Base-by-base conservation (phyloP, 192 early-diverging fungal genomes). In the Chytriomyces confervae region DNA sequence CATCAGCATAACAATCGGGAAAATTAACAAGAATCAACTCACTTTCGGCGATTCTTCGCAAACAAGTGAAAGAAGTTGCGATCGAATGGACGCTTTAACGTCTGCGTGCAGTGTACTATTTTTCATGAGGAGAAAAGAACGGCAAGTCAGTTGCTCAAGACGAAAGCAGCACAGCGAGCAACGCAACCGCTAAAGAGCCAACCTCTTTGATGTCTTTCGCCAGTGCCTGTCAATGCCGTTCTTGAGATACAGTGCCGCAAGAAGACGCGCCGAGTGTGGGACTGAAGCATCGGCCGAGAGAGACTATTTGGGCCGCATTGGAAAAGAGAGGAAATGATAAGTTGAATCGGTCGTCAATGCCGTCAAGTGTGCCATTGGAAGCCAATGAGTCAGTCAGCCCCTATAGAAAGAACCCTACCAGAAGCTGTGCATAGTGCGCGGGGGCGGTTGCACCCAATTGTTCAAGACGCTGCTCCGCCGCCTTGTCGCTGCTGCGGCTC, bases 151-250 rank as follows among this genome's bases (percentile, higher is more conserved):
- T 27, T 27, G 74, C 20, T 24, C 46, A 18, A 20, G 45, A 47
- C 45, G 46, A 29, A 44, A 8, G 27, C 67, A n/a, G 43, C 46
- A 47, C 3, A 13, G 67, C 46, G 16, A 44, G 46, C 16, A 69
- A 27, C 64, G 13, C 29, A 29, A 7, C 5, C 29, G 0, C 16
- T 11, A 29, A 13, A 29, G 0, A 69, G 67, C 77, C 60, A 84
- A 91, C 91, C 63, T 76, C 50, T 90, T 87, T 82, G 82, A 84
- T 4, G 91, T 86, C 75, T 89, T 93, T 66, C 93, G 88, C 96
- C 96, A 98, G 80, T 93, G 95, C 70, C 90, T 91, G 79, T 96
- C 94, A 46, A 98, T 89, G 5, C 94, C 93, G 82, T 96, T 98
- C 83, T 98, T 98, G 61, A 98, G 81, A 66, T 86, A 91, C 63